A percentile compares a stretch with the other conserved stretches of the same genome.
Conservation (phyloP, 78 protist genomes). For the Tieghemostelium lacteum region DNA sequence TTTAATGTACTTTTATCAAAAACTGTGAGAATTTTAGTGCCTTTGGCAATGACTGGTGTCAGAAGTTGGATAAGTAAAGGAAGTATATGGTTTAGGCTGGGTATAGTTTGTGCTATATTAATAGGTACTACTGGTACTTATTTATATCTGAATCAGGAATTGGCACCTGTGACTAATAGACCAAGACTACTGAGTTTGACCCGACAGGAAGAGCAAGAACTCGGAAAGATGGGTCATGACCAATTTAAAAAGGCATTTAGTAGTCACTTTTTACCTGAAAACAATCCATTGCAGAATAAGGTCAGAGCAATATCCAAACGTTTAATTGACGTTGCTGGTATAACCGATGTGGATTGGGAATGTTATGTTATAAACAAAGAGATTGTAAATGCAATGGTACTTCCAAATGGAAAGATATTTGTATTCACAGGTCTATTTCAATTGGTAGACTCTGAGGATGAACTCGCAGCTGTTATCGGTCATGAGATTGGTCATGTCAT, state of each 20-base stretch:
- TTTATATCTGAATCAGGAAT: conserved; percentile 25
- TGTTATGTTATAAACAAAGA: conserved; percentile 61
- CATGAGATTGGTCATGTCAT: conserved; percentile 81
- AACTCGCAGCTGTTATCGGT: conserved; percentile 46
- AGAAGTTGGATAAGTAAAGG: conserved; percentile 3
- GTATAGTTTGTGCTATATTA: conserved; percentile 1
- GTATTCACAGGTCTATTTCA: conserved; percentile 39
- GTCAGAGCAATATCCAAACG: conserved; percentile 33
- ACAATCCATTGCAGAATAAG: conserved; percentile 30
- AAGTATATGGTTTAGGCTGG: not conserved
- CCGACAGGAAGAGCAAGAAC: conserved; percentile 21
- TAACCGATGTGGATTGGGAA: conserved; percentile 56
- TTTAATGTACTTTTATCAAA: conserved; percentile 25
- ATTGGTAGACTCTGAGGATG: conserved; percentile 46
- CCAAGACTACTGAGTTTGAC: conserved; percentile 17
- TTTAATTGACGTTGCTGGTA: conserved; percentile 17
- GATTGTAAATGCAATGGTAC: conserved; percentile 56
- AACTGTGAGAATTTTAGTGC: conserved; percentile 25
- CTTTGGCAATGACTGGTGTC: conserved; percentile 62
- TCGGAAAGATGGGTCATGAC: conserved; percentile 32
- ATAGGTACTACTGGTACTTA: conserved; percentile 12
- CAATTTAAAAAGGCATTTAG: not conserved
- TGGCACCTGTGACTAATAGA: conserved; percentile 53
- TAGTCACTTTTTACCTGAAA: conserved; percentile 27
- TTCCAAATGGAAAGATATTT: conserved; percentile 66